Base-by-base conservation (phyloP, 1,139 yeast species). In the Kodamaea anthophila region DNA sequence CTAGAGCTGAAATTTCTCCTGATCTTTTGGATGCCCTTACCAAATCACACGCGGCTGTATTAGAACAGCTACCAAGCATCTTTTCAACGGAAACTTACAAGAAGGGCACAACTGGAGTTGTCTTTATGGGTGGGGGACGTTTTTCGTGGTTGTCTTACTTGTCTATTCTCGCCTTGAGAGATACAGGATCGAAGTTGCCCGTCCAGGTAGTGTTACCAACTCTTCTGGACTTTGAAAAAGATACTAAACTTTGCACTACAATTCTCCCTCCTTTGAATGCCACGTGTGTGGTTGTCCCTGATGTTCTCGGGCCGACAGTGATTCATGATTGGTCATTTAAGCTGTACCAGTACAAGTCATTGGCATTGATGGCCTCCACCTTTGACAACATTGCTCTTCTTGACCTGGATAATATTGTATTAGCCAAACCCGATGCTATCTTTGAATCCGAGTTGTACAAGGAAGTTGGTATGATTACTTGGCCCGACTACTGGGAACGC, bases 401-500 rank as follows among this genome's bases (percentile, higher is more conserved):
- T 24, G 73, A 66, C 41, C 59, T 70, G 5, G 73, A 66, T 36
- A 66, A 65, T 36, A 45, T 64, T 3, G 39, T 60, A 4, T 43
- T 65, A 9, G 39, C 51, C 14, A 55, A 60, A 21, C 71, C 71
- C 0, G 68, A 60, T 25, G 34, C 39, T 4, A 37, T 80, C 2
- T 75, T 83, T 44, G 60, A 61, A 6, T 61, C 71, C 31, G 70
- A 69, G 21, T 72, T 84, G 5, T 83, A 67, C 52, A 52, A 53
- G 23, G 46, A 64, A 13, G 54, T 64, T 29, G 88, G 91, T 2
- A 64, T 80, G 56, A 69, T 83, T 4, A 58, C 80, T 16, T 83
- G 93, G 88, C 91, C 93, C 4, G 94, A 84, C 53, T 83, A 74
- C 49, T 84, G 94, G 94, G 66, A 70, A 42, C 65, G 93, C 41